Percentiles rank a stretch among this genome's conserved stretches.
phyloP scores from a whole-genome alignment of 2,329 filamentous ascomycete species.

The Chaetomiaceae sp. region DNA sequence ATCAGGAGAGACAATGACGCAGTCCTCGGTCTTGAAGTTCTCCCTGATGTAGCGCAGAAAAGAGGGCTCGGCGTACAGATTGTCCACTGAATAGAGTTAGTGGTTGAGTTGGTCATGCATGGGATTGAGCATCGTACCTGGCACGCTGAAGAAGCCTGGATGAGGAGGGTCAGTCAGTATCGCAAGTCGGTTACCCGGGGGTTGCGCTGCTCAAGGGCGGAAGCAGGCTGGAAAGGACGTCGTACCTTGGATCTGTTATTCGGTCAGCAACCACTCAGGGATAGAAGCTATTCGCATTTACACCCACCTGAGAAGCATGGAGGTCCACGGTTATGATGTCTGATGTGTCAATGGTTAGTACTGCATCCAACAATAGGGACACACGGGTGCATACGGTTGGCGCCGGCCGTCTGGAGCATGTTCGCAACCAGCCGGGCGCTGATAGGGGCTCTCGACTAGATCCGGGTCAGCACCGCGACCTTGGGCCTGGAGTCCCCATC shows the following conservation, averaged over 20 bases:
- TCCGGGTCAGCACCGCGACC: constrained; percentile 5
- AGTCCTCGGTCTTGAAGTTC: constrained; percentile 75
- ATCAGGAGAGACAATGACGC: constrained; percentile 91
- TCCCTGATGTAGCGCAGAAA: constrained; percentile 88
- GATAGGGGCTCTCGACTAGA: constrained; percentile 86
- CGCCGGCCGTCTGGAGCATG: constrained; percentile 93
- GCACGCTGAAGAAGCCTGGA: constrained; percentile 86
- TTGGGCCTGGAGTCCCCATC: too few relatives aligned
- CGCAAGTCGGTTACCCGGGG: not conserved
- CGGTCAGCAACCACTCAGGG: not conserved
- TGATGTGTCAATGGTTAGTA: constrained; percentile 8
- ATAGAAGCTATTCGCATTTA: too few relatives aligned
- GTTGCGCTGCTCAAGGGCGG: too few relatives aligned
- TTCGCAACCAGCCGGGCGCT: constrained; percentile 94
- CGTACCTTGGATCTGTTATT: constrained; percentile 27
- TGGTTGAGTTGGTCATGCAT: not conserved
- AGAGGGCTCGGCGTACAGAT: constrained; percentile 90
- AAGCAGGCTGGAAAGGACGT: too few relatives aligned
- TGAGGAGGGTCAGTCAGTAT: constrained; percentile 46
- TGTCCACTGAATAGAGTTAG: constrained; percentile 36
- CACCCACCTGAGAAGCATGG: constrained; percentile 69
- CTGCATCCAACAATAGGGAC: not conserved
- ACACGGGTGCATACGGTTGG: constrained; percentile 57
- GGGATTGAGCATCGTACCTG: constrained; percentile 26
- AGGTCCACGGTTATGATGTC: constrained; percentile 90